phyloP scores from a whole-genome alignment of 2,329 filamentous ascomycete genomes.

The Aspergillus vadensis region DNA sequence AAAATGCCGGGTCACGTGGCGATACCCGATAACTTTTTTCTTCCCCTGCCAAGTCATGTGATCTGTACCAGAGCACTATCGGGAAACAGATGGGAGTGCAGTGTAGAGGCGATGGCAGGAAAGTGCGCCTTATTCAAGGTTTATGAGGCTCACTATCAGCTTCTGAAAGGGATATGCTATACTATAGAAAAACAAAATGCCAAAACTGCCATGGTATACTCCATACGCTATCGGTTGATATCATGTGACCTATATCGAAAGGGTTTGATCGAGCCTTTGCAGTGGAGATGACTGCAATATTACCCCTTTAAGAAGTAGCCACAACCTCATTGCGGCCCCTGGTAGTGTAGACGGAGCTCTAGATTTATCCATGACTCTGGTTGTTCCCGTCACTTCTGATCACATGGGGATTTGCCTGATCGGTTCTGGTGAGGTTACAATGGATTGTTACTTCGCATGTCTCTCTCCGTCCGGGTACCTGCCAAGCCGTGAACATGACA shows the following conservation, averaged over 20 bases:
- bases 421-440: neutral
- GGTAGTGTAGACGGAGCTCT: neutral
- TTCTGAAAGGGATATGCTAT: too few relatives aligned
- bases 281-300: neutral
- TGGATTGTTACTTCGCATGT: neutral
- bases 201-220: neutral
- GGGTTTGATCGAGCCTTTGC: neutral
- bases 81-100: too few relatives aligned
- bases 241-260: neutral
- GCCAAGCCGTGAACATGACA: neutral
- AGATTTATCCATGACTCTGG: neutral
- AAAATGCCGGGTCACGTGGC: slow-evolving; percentile 25
- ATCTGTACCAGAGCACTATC: neutral
- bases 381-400: neutral
- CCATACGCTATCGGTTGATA: neutral
- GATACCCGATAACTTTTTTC: slow-evolving; percentile 25
- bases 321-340: neutral
- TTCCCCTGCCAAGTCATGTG: slow-evolving; percentile 2
- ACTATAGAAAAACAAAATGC: too few relatives aligned
- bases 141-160: too few relatives aligned
- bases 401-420: neutral
- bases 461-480: neutral
- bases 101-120: too few relatives aligned
- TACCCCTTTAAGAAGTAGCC: neutral
- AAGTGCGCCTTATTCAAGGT: too few relatives aligned